These are phyloP conservation scores for Leucaena leucocephala DNA, from an alignment of 306 rosid species.

Conservation along the genomic window DNA sequence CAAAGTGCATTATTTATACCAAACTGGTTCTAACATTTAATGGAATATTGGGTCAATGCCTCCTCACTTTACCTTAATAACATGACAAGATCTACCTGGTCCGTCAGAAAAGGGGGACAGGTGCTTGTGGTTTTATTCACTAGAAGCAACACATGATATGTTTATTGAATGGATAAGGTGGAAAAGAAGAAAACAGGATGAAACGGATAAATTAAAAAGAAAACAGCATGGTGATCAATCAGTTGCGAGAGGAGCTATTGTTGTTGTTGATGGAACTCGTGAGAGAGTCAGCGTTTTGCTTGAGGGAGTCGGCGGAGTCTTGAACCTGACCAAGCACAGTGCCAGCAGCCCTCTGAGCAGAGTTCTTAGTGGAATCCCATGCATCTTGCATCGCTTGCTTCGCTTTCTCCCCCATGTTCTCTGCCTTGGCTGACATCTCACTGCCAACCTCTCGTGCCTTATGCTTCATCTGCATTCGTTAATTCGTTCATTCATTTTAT, in stretches of 20 bases:
- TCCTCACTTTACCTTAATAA: too few species aligned
- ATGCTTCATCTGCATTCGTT: slow-evolving; percentile 41
- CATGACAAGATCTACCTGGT: too few species aligned
- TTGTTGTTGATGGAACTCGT: slow-evolving; percentile 52
- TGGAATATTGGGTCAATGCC: too few species aligned
- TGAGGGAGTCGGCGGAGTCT: slow-evolving; percentile 56
- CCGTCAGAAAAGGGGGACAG: too few species aligned
- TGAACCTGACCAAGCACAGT: slow-evolving; percentile 47
- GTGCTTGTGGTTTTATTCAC: too few species aligned
- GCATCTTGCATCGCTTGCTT: slow-evolving; percentile 67
- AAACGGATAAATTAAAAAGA: background rate
- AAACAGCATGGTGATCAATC: slow-evolving; percentile 6
- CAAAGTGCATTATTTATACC: too few species aligned
- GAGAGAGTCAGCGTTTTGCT: slow-evolving; percentile 55
- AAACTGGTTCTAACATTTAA: too few species aligned
- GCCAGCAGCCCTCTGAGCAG: slow-evolving; percentile 62
- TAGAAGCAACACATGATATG: too few species aligned
- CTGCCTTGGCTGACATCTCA: slow-evolving; percentile 49
- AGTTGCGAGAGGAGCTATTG: slow-evolving; percentile 24
- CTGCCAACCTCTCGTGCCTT: slow-evolving; percentile 47
- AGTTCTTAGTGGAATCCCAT: slow-evolving; percentile 71
- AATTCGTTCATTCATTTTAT: background rate
- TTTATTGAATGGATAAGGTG: too few species aligned
- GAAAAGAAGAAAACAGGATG: background rate
- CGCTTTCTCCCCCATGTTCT: slow-evolving; percentile 60